Base-by-base conservation (phyloP, 2,329 filamentous ascomycete species). In the Apiospora sp. region DNA sequence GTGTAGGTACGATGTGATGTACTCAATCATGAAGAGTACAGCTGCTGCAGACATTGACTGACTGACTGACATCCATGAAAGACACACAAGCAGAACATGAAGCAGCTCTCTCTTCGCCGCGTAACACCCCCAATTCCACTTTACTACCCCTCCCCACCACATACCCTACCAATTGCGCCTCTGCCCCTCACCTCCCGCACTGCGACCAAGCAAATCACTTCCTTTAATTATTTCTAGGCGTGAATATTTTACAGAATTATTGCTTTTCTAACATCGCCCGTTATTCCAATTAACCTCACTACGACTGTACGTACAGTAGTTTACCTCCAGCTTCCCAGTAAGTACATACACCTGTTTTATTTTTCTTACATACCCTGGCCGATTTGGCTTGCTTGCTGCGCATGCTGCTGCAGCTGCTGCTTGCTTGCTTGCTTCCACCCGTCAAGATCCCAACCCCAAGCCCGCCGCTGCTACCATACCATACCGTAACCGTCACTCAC, bases 141-240 rank as follows among this genome's bases (percentile, higher is more conserved):
- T 22, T 37, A 14, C 51, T 58, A 22, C 58, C 54, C 54, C 58
- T 64, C 58, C 58, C 58, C 58, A 64, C 58, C 58, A 64, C 58
- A 61, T 19, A 61, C 54, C 58, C 58, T 64, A 64, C 58, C 58
- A 41, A 41, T 64, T 64, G 58, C 30, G 19, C 34, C 58, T 64
- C 34, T 64, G 58, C 58, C 58, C 58, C 58, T 64, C 58, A 64
- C 58, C 58, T 64, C 58, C 58, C 58, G 58, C 58, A 37, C 58
- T 64, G 13, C 30, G 58, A 41, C 13, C 34, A 64, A 41, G 58
- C 58, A 64, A 58, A 64, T 64, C 58, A 12, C 58, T 64, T 64
- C 34, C 58, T 8, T 41, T 41, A 64, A 64, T 64, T 64, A 34
- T 64, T n/a, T 37, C 58, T 41, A 19, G 34, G 58, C 34, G n/a